phyloP scores from a whole-genome alignment of 805 yeast species.

The Vanderwaltozyma polyspora region DNA sequence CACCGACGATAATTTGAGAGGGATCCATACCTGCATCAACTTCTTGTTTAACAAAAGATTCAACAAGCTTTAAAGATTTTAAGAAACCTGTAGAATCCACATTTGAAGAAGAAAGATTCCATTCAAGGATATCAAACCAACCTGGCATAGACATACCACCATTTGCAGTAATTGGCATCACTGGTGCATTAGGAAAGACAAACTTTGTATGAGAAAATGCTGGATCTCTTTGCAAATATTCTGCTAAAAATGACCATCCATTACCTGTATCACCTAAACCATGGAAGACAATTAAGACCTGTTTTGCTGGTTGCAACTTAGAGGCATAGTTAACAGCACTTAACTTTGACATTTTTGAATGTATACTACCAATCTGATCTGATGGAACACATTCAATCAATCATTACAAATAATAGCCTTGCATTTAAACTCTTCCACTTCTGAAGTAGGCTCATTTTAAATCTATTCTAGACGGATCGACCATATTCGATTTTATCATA shows the following conservation, averaged over 20 bases:
- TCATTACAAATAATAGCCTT: not conserved
- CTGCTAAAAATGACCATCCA: constrained; percentile 82
- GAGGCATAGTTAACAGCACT: constrained; percentile 26
- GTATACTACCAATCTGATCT: too few species aligned
- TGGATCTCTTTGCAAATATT: constrained; percentile 36
- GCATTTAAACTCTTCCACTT: too few species aligned
- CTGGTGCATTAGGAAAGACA: constrained; percentile 88
- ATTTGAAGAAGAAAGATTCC: constrained; percentile 34
- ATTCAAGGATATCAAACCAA: constrained; percentile 72
- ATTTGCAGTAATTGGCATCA: constrained; percentile 53
- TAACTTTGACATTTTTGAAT: not conserved
- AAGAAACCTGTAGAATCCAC: constrained; percentile 46
- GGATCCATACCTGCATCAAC: constrained; percentile 43
- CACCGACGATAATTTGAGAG: constrained; percentile 76
- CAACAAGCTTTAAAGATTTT: constrained; percentile 36
- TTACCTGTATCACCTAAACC: constrained; percentile 87
- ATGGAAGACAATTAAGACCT: constrained; percentile 68
- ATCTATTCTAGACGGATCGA: too few species aligned
- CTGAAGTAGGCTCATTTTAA: too few species aligned
- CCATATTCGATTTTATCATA: too few species aligned
- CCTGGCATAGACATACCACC: constrained; percentile 61
- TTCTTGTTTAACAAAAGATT: constrained; percentile 40
- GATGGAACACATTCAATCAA: too few species aligned
- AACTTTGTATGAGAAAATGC: constrained; percentile 50
- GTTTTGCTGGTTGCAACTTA: constrained; percentile 33